Conservation (phyloP, 805 yeast species). For the Tetrapisispora namnaoensis region DNA sequence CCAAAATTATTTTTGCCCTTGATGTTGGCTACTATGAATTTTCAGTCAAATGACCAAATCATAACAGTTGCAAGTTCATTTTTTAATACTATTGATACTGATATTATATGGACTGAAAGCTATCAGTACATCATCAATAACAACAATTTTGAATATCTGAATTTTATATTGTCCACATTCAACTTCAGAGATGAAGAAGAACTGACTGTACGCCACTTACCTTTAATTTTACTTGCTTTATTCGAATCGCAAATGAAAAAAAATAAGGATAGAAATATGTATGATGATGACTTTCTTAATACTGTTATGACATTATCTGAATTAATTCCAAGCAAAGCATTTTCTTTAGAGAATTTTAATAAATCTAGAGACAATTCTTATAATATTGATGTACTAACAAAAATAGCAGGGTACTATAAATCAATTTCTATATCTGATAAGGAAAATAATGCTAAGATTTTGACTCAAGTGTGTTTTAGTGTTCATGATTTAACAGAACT, state of each 20-base stretch:
- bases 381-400: background rate
- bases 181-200: slow-evolving; percentile 73
- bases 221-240: slow-evolving; percentile 50
- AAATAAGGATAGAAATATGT: slow-evolving; percentile 5
- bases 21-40: slow-evolving; percentile 39
- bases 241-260: slow-evolving; percentile 21
- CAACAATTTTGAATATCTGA: slow-evolving; percentile 38
- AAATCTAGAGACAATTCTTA: background rate
- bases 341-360: background rate
- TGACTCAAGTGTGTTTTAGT: background rate
- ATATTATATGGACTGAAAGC: slow-evolving; percentile 63
- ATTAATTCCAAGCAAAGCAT: background rate
- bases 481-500: slow-evolving; percentile 34
- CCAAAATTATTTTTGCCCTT: slow-evolving; percentile 63
- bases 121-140: slow-evolving; percentile 26
- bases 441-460: background rate
- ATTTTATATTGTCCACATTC: slow-evolving; percentile 54
- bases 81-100: slow-evolving; percentile 80
- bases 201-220: slow-evolving; percentile 65
- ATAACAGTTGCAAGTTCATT: slow-evolving; percentile 53
- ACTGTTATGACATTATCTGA: background rate
- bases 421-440: background rate
- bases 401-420: background rate
- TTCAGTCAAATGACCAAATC: slow-evolving; percentile 29
- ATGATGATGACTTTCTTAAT: background rate